Evolutionary conservation across 2,329 filamentous ascomycete species (phyloP).

Genomic region (Akanthomyces uredinophilus): DNA sequence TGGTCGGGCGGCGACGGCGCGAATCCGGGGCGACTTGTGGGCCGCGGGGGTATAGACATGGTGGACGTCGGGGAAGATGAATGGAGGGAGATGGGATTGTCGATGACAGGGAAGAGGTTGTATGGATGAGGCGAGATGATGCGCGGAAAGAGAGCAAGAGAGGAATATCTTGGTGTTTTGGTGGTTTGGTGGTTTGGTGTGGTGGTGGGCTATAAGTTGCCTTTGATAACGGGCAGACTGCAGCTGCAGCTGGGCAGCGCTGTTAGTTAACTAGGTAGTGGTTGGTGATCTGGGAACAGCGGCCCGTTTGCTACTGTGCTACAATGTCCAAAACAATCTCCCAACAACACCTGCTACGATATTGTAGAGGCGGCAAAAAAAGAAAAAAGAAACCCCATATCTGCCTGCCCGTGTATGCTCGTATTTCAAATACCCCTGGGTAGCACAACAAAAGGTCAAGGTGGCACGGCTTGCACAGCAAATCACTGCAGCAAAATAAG

Average conservation of each 20-base stretch:
- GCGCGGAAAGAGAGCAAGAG: not conserved
- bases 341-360: too few relatives aligned
- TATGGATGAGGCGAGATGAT: not conserved
- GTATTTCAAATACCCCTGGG: too few relatives aligned
- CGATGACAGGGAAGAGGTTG: not conserved
- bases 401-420: too few relatives aligned
- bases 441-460: too few relatives aligned
- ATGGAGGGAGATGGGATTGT: not conserved
- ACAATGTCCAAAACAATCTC: too few relatives aligned
- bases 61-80: not conserved
- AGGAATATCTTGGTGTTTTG: not conserved
- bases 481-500: not conserved
- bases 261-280: too few relatives aligned
- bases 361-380: too few relatives aligned
- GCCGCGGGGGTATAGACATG: not conserved
- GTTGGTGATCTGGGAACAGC: too few relatives aligned
- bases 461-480: not conserved
- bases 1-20: not conserved
- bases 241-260: not conserved
- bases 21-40: constrained; percentile 2
- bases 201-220: not conserved
- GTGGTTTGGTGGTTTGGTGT: not conserved
- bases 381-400: too few relatives aligned
- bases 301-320: too few relatives aligned
- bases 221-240: not conserved